Evolutionary conservation across 2,329 filamentous ascomycete genomes (phyloP), one percentile per base, ranked within the genome.

Genomic region (Neofusicoccum cordaticola): DNA sequence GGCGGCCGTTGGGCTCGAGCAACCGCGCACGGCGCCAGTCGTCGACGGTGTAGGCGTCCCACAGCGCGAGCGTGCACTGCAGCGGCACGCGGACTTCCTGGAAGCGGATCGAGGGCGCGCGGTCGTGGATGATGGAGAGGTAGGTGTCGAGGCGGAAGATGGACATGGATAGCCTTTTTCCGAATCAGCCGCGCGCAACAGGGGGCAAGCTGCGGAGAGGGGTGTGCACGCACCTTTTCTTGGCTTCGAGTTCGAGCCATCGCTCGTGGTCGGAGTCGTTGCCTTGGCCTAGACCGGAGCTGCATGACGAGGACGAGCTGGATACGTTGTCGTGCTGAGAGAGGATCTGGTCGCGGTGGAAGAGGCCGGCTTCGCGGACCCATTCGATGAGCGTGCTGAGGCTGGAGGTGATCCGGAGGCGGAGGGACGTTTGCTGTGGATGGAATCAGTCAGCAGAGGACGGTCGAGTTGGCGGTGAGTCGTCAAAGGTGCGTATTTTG

Each of bases 351-450:
- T 56, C 52, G 52, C 37, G n/a, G 11, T 56, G 35, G 35, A 56
- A 42, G 37, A 56, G 52, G 37, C 52, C 52, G 52, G 52, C 52
- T 56, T 56, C 52, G 37, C 52, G 52, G 19, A 56, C n/a, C 52
- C 52, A 56, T n/a, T 56, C 52, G 19, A 42, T 41, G 11, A 56
- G 52, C 4, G 37, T 56, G 37, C 52, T 41, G 12, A 56, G 19
- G 11, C 17, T 17, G 4, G 52, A 56, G 13, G 35, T 42, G 34
- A 56, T 22, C 19, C 52, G 52, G 15, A 56, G 35, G 37, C 52
- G 52, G 12, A 56, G 52, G 11, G 11, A 5, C 4, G 37, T 41
- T n/a, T 56, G 52, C 27, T 51, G 47, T 4, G 27, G 22, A 15
- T 34, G 11, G 47, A 3, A 6, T 15, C 22, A 22, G 22, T 22